Base-by-base conservation (phyloP, 2,329 filamentous ascomycete species). In the Ceratocystis smalleyi region DNA sequence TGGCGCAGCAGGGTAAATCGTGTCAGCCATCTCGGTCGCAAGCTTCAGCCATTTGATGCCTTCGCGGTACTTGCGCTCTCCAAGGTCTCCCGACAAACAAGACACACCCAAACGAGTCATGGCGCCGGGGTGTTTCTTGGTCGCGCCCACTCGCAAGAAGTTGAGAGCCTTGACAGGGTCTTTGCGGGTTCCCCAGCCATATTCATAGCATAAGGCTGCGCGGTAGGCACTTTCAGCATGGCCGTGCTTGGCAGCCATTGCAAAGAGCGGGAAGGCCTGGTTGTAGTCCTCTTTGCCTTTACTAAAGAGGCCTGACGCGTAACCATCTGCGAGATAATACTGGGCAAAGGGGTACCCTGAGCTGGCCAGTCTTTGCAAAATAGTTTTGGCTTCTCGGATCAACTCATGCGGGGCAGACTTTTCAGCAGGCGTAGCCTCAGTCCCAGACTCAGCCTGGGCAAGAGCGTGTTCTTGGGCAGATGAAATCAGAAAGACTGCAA, bases 21-120 rank as follows among this genome's bases (percentile, higher is more conserved):
- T 73, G 73, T 99, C 94, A 12, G 94, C 91, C 2, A 89, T 84
- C 74, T 99, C 94, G 0, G 90, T 82, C 2, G 91, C 94, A 65
- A 95, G 83, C 76, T 96, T 97, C 70, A 99, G 78, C 94, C 94
- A 99, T 74, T 95, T 96, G 69, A 97, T 78, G 7, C 92, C 94
- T 74, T 99, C 94, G 62, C 89, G 83, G 71, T 96, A 95, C 66
- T 88, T 83, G 72, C 89, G 91, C 69, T 86, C 84, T 35, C 94
- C 94, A 73, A 99, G 84, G 69, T 97, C 91, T 51, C 91, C 91
- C 2, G 85, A 87, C 64, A 99, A 75, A 74, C 92, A 97, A 5
- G 94, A 94, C 72, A 91, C 88, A 49, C 91, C 92, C 62, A 99
- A 82, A 65, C 94, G 86, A 64, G 91, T 89, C 82, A 96, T 96